Base-by-base conservation (phyloP, 805 yeast species). In the Lipomyces anomalus region DNA sequence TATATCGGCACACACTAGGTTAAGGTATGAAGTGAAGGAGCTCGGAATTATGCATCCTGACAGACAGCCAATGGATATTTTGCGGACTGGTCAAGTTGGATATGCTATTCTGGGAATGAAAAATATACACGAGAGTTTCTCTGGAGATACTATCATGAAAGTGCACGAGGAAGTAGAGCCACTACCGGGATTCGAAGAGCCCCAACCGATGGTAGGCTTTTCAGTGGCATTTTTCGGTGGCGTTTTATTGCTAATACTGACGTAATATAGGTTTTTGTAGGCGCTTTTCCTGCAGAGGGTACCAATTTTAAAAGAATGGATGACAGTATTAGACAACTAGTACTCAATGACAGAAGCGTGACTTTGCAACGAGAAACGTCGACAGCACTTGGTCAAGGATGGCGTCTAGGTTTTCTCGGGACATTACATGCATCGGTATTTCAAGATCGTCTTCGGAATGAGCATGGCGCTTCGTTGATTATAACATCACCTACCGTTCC, bases 401-500 rank as follows among this genome's bases (percentile, higher is more conserved):
- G 98, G 98, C 78, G 97, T 64, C 67, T 90, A 29, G 98, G 98
- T 1, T 90, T 90, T 61, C 67, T 90, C 24, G 98, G 98, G 0
- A 86, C 97, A 0, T 67, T 90, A 28, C 98, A 90, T 68, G 97
- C 97, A 0, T 82, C 95, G 6, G 97, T 90, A 1, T 90, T 90
- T 66, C 83, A 84, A 58, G 97, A 92, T 57, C 70, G 98, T 41
- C 69, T 90, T 47, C 95, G 88, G 57, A 86, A 84, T 52, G 98
- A 90, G 63, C 89, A 92, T 60, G 97, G 97, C 4, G 88, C 95
- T 1, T 82, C 86, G 50, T 74, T 90, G 52, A 87, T 90, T 49
- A 80, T 90, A 48, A 92, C 97, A 0, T 89, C 95, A 6, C 97
- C 98, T 1, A 89, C 97, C 0, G 98, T 90, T 9, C 97, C 97